Base-by-base conservation (phyloP, 495 filamentous ascomycete genomes). In the Hypoxylon crocopeplum region DNA sequence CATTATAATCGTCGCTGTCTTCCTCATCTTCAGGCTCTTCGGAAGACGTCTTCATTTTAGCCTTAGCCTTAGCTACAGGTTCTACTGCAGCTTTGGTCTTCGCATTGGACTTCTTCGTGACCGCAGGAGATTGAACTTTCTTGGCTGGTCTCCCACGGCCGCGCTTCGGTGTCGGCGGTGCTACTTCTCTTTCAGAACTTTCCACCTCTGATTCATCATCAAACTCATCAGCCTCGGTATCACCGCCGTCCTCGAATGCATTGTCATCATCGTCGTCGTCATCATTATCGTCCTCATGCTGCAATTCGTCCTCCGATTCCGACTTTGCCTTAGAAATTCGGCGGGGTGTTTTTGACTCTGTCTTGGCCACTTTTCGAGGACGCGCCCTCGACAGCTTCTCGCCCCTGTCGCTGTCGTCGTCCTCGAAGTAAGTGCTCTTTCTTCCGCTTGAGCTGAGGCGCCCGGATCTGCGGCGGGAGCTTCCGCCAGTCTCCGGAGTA, bases 341-440 rank as follows among this genome's bases (percentile, higher is more conserved):
- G 8, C 20, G 22, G 10, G 42, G 33, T 24, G 17, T 41, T 29
- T 34, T 24, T 3, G 40, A 33, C 4, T 48, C 11, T 15, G 41
- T 57, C 47, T 65, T 67, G 5, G 37, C 16, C 32, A 34, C 33
- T 20, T 68, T 68, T 4, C 48, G 46, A 25, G 67, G 67, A 0
- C 37, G 53, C 13, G 29, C 19, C 6, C 22, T 37, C 48, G 6
- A 56, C 59, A 8, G 64, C 63, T 51, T 39, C 16, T 62, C 50
- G 3, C 47, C 45, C 33, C 72, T 69, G 46, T 36, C 38, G 40
- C 54, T 45, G 33, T 64, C 55, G 1, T 58, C 48, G 10, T 20
- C 33, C 33, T 72, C 70, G 46, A 77, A 77, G 52, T 79, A 77
- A 13, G 57, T 61, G 63, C 74, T 77, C 67, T 69, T 77, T 52